These are phyloP conservation scores for Phytophthora cactorum DNA, from an alignment of 352 stramenopile genomes.

Conservation along the genomic window DNA sequence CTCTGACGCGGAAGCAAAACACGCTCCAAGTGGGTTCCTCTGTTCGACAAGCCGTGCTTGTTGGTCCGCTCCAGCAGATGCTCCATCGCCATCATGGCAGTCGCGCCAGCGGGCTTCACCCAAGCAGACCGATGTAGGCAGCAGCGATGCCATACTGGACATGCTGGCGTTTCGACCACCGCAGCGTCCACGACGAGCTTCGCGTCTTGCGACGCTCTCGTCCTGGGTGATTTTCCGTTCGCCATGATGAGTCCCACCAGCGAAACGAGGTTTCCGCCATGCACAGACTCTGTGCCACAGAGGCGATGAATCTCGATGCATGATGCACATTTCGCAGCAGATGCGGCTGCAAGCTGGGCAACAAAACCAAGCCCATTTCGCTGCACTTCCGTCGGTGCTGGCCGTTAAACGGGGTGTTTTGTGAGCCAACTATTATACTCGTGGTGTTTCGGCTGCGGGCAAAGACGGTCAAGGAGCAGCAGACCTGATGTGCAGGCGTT, in stretches of 20 bases:
- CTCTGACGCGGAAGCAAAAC: no score
- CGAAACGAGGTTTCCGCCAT: not conserved
- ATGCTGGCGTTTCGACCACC: not conserved
- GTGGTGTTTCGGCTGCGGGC: slow-evolving; percentile 5
- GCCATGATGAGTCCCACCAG: slow-evolving; percentile 1
- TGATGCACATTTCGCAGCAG: slow-evolving; percentile 29
- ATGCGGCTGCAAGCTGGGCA: slow-evolving; percentile 7
- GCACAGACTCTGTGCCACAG: not conserved
- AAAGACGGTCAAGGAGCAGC: slow-evolving; percentile 30
- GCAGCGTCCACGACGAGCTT: not conserved
- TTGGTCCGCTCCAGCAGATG: not conserved
- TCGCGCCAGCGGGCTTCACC: slow-evolving; percentile 6
- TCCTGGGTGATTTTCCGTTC: slow-evolving; percentile 1
- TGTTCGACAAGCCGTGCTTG: no score
- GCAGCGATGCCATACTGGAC: no score
- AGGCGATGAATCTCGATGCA: slow-evolving; percentile 18
- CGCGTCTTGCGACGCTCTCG: slow-evolving; percentile 2
- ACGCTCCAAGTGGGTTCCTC: no score
- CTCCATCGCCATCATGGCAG: slow-evolving; percentile 18
- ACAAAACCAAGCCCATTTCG: slow-evolving; percentile 37
- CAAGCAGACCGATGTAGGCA: not conserved
- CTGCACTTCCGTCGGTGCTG: slow-evolving; percentile 19
- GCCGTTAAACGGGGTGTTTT: slow-evolving; percentile 12
- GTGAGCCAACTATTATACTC: not conserved
- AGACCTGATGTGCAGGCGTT: slow-evolving; percentile 27